phyloP scores from a whole-genome alignment of 2,329 filamentous ascomycete genomes.

The Alternaria dauci region DNA sequence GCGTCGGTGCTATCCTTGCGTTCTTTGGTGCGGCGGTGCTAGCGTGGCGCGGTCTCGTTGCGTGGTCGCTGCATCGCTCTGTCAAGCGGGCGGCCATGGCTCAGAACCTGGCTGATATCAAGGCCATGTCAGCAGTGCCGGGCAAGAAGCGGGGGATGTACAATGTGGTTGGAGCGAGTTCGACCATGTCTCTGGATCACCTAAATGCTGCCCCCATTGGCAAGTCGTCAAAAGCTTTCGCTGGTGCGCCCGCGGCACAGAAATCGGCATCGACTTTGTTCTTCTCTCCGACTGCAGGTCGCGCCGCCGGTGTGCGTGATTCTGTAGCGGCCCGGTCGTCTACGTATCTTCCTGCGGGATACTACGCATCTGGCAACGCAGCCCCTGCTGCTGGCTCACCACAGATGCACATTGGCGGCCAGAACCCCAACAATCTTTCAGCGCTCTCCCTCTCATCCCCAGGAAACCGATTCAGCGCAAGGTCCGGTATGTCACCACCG shows the following conservation, averaged over 20 bases:
- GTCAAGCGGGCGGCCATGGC: conserved; percentile 85
- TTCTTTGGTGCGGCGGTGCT: conserved; percentile 83
- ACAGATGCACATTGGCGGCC: conserved; percentile 55
- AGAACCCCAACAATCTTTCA: conserved; percentile 40
- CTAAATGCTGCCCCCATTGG: conserved; percentile 49
- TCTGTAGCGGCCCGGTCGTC: conserved; percentile 70
- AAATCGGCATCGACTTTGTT: conserved; percentile 70
- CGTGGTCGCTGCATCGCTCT: conserved; percentile 89
- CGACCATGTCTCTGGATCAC: conserved; percentile 65
- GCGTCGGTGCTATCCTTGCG: conserved; percentile 86
- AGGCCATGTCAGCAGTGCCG: conserved; percentile 62
- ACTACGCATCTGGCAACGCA: conserved; percentile 77
- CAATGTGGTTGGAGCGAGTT: conserved; percentile 58
- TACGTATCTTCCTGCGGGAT: conserved; percentile 86
- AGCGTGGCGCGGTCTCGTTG: conserved; percentile 86
- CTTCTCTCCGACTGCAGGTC: conserved; percentile 88
- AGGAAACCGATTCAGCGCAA: conserved; percentile 46
- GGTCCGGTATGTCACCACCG: conserved; percentile 47
- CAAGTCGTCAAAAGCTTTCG: conserved; percentile 42
- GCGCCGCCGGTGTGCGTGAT: conserved; percentile 57
- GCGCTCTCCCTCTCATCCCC: conserved; percentile 40
- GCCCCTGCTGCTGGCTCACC: conserved; percentile 54
- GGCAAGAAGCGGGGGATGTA: conserved; percentile 52
- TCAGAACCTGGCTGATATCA: conserved; percentile 74
- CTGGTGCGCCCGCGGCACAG: conserved; percentile 37